Conservation (phyloP, 2,329 filamentous ascomycete species). For the Salinomyces thailandicus region DNA sequence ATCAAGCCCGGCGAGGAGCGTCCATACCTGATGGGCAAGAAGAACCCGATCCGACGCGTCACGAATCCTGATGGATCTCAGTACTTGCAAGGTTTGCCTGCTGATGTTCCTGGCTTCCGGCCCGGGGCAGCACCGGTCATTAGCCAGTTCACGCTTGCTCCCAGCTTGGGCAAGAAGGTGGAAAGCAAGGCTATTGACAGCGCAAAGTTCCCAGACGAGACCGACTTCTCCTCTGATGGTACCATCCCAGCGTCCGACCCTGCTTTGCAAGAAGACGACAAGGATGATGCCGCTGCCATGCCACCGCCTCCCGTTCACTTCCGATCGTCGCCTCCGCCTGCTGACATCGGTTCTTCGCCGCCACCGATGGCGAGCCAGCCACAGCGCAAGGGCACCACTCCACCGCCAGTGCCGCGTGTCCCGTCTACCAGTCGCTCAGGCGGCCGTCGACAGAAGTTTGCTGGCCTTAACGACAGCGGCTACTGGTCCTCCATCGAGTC, state of each 20-base stretch:
- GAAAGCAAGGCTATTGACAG: constrained; percentile 38
- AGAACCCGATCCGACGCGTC: constrained; percentile 44
- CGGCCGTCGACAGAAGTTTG: constrained; percentile 65
- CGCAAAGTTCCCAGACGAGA: constrained; percentile 41
- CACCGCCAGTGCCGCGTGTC: constrained; percentile 57
- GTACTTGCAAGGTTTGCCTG: constrained; percentile 22
- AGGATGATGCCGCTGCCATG: constrained; percentile 28
- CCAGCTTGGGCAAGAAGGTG: constrained; percentile 20
- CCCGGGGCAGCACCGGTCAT: constrained; percentile 31
- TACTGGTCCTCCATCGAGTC: constrained; percentile 96
- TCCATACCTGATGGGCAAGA: constrained; percentile 81
- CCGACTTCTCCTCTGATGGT: constrained; percentile 42
- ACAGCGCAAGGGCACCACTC: constrained; percentile 62
- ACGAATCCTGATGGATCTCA: constrained; percentile 43
- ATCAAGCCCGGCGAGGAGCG: constrained; percentile 84
- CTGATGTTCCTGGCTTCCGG: constrained; percentile 21
- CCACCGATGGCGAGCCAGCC: constrained; percentile 66
- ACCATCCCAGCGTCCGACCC: constrained; percentile 43
- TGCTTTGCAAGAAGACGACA: constrained; percentile 38
- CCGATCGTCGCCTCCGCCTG: constrained; percentile 59
- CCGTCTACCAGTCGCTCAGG: constrained; percentile 52
- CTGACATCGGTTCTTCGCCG: constrained; percentile 79
- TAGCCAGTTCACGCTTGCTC: constrained; percentile 26
- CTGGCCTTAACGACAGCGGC: constrained; percentile 81
- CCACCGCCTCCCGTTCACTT: constrained; percentile 38